phyloP scores from a whole-genome alignment of 2,329 filamentous ascomycete genomes.

The Penicillium sp. region DNA sequence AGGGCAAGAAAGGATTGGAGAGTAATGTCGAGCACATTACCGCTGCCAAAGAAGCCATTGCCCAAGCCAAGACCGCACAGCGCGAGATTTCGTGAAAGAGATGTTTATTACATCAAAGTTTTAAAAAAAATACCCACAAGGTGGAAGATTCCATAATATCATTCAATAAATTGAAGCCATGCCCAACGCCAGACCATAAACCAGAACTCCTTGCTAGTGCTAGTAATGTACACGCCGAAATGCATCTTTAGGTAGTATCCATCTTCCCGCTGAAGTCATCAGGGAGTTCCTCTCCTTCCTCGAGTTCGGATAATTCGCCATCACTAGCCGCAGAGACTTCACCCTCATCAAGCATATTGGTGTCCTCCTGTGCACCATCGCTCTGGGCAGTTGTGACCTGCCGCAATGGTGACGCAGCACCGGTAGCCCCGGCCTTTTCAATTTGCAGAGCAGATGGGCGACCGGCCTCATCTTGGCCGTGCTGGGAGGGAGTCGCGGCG shows the following conservation, averaged over 20 bases:
- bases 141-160: constrained; percentile 11
- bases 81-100: constrained; percentile 38
- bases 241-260: constrained; percentile 55
- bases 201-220: constrained; percentile 32
- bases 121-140: constrained; percentile 12
- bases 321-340: constrained; percentile 41
- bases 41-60: constrained; percentile 44
- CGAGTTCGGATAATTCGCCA: constrained; percentile 42
- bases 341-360: constrained; percentile 59
- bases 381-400: constrained; percentile 37
- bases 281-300: constrained; percentile 52
- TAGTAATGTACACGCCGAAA: constrained; percentile 24
- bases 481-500: constrained; percentile 37
- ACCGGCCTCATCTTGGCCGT: constrained; percentile 35
- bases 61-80: constrained; percentile 40
- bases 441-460: constrained; percentile 29
- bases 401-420: constrained; percentile 41
- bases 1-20: constrained; percentile 41
- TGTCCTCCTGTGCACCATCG: constrained; percentile 53
- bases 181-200: constrained; percentile 22
- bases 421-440: constrained; percentile 33
- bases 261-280: constrained; percentile 58
- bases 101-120: neutral
- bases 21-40: constrained; percentile 45
- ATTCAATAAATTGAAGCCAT: constrained; percentile 23